phyloP scores from a whole-genome alignment of 768 basidiomycete genomes.

The Termitomyces sp. region DNA sequence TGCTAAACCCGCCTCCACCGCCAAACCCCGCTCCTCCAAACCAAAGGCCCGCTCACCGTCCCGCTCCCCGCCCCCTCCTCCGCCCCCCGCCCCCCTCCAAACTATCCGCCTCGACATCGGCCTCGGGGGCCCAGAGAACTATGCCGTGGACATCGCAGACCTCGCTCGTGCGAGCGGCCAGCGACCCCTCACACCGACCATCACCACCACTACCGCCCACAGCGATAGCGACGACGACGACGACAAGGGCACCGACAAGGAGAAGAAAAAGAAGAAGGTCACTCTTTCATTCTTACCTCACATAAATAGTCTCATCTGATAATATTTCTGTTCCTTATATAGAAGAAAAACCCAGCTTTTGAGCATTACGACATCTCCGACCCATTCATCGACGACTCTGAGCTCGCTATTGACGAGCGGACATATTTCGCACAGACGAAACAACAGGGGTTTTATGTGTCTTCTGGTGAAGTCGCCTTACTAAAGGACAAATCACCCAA shows the following conservation, averaged over 20 bases:
- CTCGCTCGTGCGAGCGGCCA: conserved; percentile 55
- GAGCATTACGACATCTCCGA: conserved; percentile 91
- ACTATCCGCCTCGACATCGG: conserved; percentile 58
- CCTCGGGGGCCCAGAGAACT: conserved; percentile 59
- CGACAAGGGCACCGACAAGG: conserved; percentile 16
- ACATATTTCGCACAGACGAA: conserved; percentile 89
- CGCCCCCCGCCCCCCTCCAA: conserved; percentile 40
- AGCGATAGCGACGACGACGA: conserved; percentile 48
- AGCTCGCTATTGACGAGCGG: conserved; percentile 84
- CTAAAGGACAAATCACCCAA: conserved; percentile 76
- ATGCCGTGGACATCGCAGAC: conserved; percentile 53
- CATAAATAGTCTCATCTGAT: conserved; percentile 1
- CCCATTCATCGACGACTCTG: conserved; percentile 97
- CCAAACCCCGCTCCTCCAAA: conserved; percentile 51
- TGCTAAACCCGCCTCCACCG: conserved; percentile 13
- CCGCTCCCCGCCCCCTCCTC: conserved; percentile 25
- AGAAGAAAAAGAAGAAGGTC: conserved; percentile 27
- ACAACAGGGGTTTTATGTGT: conserved; percentile 91
- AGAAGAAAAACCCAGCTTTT: conserved; percentile 47
- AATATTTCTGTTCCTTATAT: background rate
- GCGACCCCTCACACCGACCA: conserved; percentile 24
- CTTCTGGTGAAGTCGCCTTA: conserved; percentile 80
- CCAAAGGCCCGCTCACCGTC: conserved; percentile 19
- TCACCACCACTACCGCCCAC: conserved; percentile 27
- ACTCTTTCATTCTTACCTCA: background rate